Base-by-base conservation (phyloP, 148 eudicot species). In the Fagopyrum esculentum region DNA sequence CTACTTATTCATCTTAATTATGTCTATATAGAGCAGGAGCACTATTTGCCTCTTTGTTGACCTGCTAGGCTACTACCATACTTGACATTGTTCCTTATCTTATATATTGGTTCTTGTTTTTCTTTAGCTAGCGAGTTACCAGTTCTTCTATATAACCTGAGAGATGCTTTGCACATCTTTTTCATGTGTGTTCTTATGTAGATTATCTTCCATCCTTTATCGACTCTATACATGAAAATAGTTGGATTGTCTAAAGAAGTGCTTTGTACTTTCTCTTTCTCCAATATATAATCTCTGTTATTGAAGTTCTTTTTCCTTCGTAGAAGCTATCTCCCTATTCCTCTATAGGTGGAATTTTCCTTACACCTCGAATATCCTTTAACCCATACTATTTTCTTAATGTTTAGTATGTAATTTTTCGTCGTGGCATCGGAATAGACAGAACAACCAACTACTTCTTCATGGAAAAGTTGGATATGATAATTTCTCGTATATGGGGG, bases 381-480 rank as follows among this genome's bases (percentile, higher is more conserved):
- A 70, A 70, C n/a, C 73, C 6, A 22, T 57, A 26, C 26, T 7
- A 48, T 2, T 74, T 77, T 59, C 6, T 43, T 70, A 43, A 48
- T 56, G 66, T 78, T 69, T 78, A 92, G 98, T 92, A 92, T 63
- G 78, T 95, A 43, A 95, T 95, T 82, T 92, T 95, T 64, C 88
- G 99, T 7, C 97, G 97, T 76, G 99, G 99, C 81, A 90, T 90
- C 85, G 99, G 99, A 76, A 85, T 92, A 80, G 99, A 95, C 80
- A 85, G 79, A 72, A 95, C 99, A 17, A 87, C 87, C 61, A 92
- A 89, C 77, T 92, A 76, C 86, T 95, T 95, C 83, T 74, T 95
- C 84, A 82, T 92, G 96, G 99, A 95, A 86, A 95, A 95, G 83
- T 87, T 92, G 76, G 99, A 95, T 77, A 88, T 86, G 88, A 84